phyloP scores from a whole-genome alignment of 495 filamentous ascomycete species.

The Articulospora tetracladia region DNA sequence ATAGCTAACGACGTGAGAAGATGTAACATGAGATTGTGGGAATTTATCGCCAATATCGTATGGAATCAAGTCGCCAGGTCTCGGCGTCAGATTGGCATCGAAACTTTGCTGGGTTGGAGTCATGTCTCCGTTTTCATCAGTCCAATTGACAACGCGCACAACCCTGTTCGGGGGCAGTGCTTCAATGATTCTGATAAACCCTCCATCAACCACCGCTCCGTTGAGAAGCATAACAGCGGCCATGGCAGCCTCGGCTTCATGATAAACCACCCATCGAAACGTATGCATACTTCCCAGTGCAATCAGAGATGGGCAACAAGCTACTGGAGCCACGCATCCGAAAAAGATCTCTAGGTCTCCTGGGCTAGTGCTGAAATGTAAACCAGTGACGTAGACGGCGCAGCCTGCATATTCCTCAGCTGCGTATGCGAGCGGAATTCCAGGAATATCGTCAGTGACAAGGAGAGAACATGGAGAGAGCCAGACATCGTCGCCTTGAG shows the following conservation, averaged over 20 bases:
- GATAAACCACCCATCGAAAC: constrained; percentile 20
- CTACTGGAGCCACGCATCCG: constrained; percentile 1
- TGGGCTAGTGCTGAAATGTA: background rate
- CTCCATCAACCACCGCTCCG: background rate
- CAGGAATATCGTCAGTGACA: background rate
- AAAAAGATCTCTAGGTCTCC: constrained; percentile 1
- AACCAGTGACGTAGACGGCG: constrained; percentile 16
- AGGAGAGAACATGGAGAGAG: background rate
- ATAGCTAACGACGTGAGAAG: too few relatives aligned
- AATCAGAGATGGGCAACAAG: constrained; percentile 6
- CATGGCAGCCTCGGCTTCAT: constrained; percentile 9
- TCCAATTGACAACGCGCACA: background rate
- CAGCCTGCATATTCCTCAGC: background rate
- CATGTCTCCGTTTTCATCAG: background rate
- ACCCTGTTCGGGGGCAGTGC: constrained; percentile 3
- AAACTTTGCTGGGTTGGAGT: background rate
- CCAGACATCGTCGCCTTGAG: constrained; percentile 3
- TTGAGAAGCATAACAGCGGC: background rate
- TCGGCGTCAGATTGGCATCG: too few relatives aligned
- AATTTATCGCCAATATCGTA: too few relatives aligned
- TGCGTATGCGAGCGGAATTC: constrained; percentile 6
- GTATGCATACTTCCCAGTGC: constrained; percentile 3
- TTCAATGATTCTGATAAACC: background rate
- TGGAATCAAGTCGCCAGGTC: too few relatives aligned
- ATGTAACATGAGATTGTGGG: too few relatives aligned